Base-by-base conservation (phyloP, 2,329 filamentous ascomycete genomes). In the Cladosporium sp. region DNA sequence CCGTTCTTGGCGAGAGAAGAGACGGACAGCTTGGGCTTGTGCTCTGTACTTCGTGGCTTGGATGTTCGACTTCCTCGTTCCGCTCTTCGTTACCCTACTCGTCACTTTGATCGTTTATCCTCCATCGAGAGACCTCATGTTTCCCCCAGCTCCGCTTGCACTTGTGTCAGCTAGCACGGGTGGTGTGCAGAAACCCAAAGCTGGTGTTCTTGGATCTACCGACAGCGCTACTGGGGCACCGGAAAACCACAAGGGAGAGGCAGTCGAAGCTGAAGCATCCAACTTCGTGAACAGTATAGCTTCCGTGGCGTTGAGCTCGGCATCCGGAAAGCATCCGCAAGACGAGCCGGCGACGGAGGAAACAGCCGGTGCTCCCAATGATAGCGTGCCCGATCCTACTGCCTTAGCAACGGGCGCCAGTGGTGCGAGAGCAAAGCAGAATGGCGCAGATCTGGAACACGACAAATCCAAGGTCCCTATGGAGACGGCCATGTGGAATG, bases 401-500 rank as follows among this genome's bases (percentile, higher is more conserved):
- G 80, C 83, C 28, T 76, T 88, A 10, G 85, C 84, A n/a, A 75
- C 81, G 14, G 76, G 79, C 40, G 83, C 85, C 11, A 83, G 83
- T 18, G 81, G 86, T 73, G 85, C 87, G 26, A 82, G 85, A 66
- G 79, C 81, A 12, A 81, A 80, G 21, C 82, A 83, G 6, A 72
- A 78, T 62, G 89, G 89, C 1, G 79, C 78, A 0, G 80, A 83
- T 8, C 78, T 85, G 0, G 78, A 84, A 11, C 84, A 91, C 65
- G 90, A 94, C 77, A 91, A 92, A 77, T 91, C 91, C 5, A 93
- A 92, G 75, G 85, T 90, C 31, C 91, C 91, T 0, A 89, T 94
- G 78, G 89, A 91, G 68, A 86, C 87, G 5, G 88, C 88, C 0
- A 90, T 95, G 72, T 93, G 91, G 90, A 85, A 84, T 12, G 89